Conservation (phyloP, 768 basidiomycete species). For the Tubosaeta brunneosetosa region DNA sequence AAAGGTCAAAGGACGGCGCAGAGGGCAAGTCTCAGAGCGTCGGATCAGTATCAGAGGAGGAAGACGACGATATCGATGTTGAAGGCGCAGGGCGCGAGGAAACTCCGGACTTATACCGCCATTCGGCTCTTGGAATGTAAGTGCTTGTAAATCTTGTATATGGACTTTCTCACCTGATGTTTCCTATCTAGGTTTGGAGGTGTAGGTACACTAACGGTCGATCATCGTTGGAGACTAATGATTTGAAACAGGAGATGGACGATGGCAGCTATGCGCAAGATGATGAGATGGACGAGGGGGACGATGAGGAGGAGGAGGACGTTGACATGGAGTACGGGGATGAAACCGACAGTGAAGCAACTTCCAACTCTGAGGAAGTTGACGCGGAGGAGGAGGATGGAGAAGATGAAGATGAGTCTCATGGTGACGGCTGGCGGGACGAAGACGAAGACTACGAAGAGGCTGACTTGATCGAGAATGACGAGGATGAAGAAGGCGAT, state of each 20-base stretch:
- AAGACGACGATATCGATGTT: conserved; percentile 53
- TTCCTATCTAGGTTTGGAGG: conserved; percentile 56
- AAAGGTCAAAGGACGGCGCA: conserved; percentile 54
- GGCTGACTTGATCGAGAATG: conserved; percentile 59
- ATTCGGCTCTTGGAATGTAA: conserved; percentile 92
- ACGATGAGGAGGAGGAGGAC: conserved; percentile 77
- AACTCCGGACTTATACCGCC: conserved; percentile 91
- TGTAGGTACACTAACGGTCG: conserved; percentile 43
- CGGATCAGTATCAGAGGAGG: conserved; percentile 42
- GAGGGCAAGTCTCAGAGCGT: conserved; percentile 45
- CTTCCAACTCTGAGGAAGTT: conserved; percentile 69
- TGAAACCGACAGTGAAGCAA: conserved; percentile 77
- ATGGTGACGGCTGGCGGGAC: conserved; percentile 50
- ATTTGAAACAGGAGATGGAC: conserved; percentile 69
- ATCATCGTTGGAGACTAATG: conserved; percentile 14
- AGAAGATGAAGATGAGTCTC: conserved; percentile 48
- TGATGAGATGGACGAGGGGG: conserved; percentile 78
- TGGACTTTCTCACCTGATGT: conserved; percentile 7
- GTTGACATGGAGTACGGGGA: conserved; percentile 87
- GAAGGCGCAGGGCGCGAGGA: conserved; percentile 62
- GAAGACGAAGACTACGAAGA: conserved; percentile 53
- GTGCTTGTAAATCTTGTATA: conserved; percentile 22
- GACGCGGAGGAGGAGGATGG: conserved; percentile 61
- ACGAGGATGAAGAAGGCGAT: conserved; percentile 46
- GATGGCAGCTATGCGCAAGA: conserved; percentile 63